phyloP scores from a whole-genome alignment of 805 yeast genomes.

The Schwanniomyces polymorphus region DNA sequence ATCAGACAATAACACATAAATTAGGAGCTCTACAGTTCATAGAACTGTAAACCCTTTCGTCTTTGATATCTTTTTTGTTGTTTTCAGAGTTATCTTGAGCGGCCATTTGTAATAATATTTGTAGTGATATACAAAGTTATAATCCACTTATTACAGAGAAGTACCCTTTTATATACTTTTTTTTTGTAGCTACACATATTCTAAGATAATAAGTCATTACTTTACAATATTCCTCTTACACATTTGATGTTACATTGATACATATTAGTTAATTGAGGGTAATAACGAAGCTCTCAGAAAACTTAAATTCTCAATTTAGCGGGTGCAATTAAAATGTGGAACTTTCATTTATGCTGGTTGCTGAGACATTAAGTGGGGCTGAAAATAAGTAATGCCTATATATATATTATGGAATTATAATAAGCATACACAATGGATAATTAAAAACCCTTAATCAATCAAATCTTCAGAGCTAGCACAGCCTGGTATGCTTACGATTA shows the following conservation, averaged over 20 bases:
- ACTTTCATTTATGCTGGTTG: background rate
- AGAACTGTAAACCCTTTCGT: constrained; percentile 1
- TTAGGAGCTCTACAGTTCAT: constrained; percentile 1
- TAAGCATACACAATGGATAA: background rate
- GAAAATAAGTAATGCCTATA: background rate
- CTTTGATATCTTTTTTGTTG: constrained; percentile 5
- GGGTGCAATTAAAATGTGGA: background rate
- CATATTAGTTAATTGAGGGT: background rate
- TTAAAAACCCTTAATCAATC: background rate
- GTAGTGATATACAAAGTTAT: background rate
- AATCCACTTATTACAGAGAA: background rate
- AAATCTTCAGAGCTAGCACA: background rate
- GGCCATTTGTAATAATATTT: constrained; percentile 4
- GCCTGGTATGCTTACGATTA: background rate
- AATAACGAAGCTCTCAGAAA: background rate
- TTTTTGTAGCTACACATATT: no score
- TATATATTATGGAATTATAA: background rate
- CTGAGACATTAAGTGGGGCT: background rate
- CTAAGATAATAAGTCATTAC: background rate
- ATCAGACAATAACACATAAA: constrained; percentile 6
- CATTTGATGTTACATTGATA: background rate
- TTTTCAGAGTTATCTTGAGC: constrained; percentile 7
- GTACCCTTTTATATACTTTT: no score
- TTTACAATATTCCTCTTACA: background rate
- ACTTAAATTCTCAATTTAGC: background rate